These are phyloP conservation scores for Microcos paniculata DNA, from an alignment of 345 rosid species.

Conservation along the genomic window DNA sequence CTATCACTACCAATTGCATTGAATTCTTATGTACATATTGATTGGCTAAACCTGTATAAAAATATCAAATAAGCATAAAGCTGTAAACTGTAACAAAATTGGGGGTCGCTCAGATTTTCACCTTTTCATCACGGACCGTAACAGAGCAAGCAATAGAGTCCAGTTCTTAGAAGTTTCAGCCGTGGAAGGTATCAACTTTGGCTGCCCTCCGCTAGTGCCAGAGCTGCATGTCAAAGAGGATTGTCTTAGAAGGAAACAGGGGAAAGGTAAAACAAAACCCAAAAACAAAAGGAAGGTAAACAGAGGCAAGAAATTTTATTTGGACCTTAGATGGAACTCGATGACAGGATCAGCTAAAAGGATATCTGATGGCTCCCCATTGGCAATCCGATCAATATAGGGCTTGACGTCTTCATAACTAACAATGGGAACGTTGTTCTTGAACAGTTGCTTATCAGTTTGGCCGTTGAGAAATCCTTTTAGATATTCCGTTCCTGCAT, in stretches of 20 bases:
- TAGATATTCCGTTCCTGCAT: constrained; percentile 63
- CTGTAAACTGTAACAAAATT: not conserved
- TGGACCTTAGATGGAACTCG: constrained; percentile 70
- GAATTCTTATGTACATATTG: no score
- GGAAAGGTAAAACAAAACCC: not conserved
- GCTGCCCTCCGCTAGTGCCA: constrained; percentile 82
- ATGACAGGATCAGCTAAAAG: constrained; percentile 72
- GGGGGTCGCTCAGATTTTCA: constrained; percentile 14
- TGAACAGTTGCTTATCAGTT: constrained; percentile 49
- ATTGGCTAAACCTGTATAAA: no score
- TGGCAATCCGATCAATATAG: constrained; percentile 17
- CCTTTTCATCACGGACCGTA: constrained; percentile 79
- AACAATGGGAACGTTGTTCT: constrained; percentile 68
- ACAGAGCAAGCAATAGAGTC: constrained; percentile 63
- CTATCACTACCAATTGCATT: no score
- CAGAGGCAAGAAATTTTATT: not conserved
- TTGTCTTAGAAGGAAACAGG: not conserved
- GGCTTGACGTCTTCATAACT: constrained; percentile 70
- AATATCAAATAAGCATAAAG: not conserved
- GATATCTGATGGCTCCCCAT: constrained; percentile 59
- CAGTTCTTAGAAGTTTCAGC: constrained; percentile 58
- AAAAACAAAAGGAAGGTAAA: not conserved
- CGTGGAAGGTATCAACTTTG: constrained; percentile 89
- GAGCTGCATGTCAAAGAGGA: constrained; percentile 49
- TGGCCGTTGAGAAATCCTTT: constrained; percentile 41